Evolutionary conservation across 2,329 filamentous ascomycete genomes (phyloP).

Genomic region (Colletotrichum sp.): DNA sequence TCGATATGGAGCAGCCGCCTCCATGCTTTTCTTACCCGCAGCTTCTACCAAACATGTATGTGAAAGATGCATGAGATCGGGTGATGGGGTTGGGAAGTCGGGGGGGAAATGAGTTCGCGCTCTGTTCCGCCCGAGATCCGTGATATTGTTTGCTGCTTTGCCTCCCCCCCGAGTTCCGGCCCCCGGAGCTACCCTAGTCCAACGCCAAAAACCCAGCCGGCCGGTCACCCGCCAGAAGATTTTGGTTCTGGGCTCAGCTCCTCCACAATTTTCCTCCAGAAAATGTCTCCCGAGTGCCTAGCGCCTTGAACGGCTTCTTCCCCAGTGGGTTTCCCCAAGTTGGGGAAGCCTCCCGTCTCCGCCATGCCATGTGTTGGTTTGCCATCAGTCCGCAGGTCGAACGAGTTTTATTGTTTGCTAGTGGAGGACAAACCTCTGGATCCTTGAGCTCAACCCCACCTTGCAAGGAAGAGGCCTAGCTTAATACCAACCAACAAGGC

Average conservation of each 20-base stretch:
- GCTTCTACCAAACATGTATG: background rate
- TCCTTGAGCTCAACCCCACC: background rate
- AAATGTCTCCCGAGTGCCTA: background rate
- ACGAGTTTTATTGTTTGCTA: background rate
- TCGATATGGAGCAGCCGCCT: background rate
- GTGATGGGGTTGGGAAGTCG: slow-evolving; percentile 2
- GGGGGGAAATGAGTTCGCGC: background rate
- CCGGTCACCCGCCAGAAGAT: background rate
- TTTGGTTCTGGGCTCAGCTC: slow-evolving; percentile 3
- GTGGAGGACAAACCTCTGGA: background rate
- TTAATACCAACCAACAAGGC: background rate
- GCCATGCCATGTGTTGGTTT: background rate
- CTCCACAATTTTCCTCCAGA: background rate
- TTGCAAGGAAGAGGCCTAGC: background rate
- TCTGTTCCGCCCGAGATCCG: slow-evolving; percentile 10
- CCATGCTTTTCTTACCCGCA: slow-evolving; percentile 3
- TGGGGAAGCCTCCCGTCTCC: background rate
- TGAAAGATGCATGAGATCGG: slow-evolving; percentile 4
- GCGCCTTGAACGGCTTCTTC: background rate
- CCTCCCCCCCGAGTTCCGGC: slow-evolving; percentile 10
- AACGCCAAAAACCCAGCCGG: background rate
- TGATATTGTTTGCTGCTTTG: background rate
- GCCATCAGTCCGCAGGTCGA: background rate
- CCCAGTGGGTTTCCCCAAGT: background rate
- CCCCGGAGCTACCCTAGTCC: background rate